phyloP scores from a whole-genome alignment of 2,329 filamentous ascomycete genomes.

The Ilyonectria mors-panacis region DNA sequence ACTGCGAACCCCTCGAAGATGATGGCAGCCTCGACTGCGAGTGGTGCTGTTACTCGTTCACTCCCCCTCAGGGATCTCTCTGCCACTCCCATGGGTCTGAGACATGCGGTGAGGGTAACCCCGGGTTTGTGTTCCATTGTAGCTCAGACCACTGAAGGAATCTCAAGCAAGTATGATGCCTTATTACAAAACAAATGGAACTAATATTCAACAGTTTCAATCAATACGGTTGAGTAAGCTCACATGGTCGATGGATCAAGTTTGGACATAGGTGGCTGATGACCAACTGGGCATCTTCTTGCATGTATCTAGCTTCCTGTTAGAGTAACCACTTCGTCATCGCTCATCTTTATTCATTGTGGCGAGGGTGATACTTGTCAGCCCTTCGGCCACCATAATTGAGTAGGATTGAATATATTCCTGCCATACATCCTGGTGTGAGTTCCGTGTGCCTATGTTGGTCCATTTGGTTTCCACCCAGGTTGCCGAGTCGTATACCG shows the following conservation, averaged over 20 bases:
- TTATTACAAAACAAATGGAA: too few species aligned
- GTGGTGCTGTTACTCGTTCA: constrained; percentile 18
- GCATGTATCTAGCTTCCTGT: background rate
- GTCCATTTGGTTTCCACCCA: too few species aligned
- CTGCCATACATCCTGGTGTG: too few species aligned
- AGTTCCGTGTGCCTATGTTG: too few species aligned
- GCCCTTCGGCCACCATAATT: too few species aligned
- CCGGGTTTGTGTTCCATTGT: constrained; percentile 3
- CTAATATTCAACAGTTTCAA: background rate
- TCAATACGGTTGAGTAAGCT: background rate
- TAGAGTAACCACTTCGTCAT: too few species aligned
- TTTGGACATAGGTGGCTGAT: background rate
- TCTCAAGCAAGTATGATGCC: background rate
- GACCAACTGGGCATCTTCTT: background rate
- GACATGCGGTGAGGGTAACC: background rate
- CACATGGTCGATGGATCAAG: background rate
- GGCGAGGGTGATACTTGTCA: too few species aligned
- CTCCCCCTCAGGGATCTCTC: constrained; percentile 5
- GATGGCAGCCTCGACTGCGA: constrained; percentile 3
- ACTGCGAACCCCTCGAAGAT: constrained; percentile 2
- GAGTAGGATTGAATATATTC: too few species aligned
- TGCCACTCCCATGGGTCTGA: constrained; percentile 13
- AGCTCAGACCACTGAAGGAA: constrained; percentile 16
- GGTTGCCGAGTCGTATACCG: too few species aligned
- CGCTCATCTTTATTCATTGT: too few species aligned